A percentile compares a stretch with the other conserved stretches of the same genome.
phyloP scores from a whole-genome alignment of 257 asterid genomes.

The Craterostigma plantagineum region DNA sequence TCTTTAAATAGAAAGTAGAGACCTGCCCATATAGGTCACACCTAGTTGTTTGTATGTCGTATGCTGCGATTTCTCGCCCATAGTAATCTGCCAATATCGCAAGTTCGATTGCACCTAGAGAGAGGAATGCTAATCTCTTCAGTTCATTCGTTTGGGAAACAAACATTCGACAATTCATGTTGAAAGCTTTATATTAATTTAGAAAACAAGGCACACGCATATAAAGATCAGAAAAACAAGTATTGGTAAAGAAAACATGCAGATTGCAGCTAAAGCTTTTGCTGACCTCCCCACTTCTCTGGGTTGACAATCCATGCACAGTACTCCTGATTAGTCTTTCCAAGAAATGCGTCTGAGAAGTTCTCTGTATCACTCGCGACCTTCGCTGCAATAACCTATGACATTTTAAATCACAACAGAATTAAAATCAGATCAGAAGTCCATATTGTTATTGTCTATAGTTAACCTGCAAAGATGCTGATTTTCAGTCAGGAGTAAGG shows the following conservation, averaged over 20 bases:
- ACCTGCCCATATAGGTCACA: conserved; percentile 98
- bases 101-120: conserved; percentile 84
- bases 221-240: too few relatives aligned
- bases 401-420: conserved; percentile 8
- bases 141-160: too few relatives aligned
- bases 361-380: conserved; percentile 70
- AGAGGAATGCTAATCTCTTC: too few relatives aligned
- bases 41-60: conserved; percentile 83
- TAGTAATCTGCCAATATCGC: conserved; percentile 64
- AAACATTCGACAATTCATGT: too few relatives aligned
- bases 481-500: neutral
- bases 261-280: conserved; percentile 1
- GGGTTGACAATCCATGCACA: conserved; percentile 88
- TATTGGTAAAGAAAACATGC: neutral
- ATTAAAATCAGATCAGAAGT: conserved; percentile 4
- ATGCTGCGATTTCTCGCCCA: conserved; percentile 87
- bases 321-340: conserved; percentile 68
- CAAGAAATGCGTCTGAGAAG: conserved; percentile 79
- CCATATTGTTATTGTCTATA: neutral
- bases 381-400: conserved; percentile 85
- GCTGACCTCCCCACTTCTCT: conserved; percentile 96
- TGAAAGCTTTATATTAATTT: too few relatives aligned
- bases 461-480: too few relatives aligned
- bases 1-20: neutral
- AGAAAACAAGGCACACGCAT: too few relatives aligned